These are phyloP conservation scores for Grammothele lineata DNA, from an alignment of 768 basidiomycete genomes.

Conservation along the genomic window DNA sequence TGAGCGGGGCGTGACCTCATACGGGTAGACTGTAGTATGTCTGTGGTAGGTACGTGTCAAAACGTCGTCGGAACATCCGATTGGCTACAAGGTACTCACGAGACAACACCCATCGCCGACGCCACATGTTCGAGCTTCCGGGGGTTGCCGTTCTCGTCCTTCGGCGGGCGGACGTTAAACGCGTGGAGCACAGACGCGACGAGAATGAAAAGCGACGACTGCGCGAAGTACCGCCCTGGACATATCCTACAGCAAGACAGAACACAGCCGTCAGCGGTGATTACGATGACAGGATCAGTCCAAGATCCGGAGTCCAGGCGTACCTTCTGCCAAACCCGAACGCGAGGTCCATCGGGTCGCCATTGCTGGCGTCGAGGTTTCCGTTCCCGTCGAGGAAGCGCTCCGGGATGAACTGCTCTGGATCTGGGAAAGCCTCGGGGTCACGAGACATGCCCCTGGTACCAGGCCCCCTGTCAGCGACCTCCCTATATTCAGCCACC, in stretches of 20 bases:
- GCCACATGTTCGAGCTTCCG: not conserved
- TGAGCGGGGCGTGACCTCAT: too few relatives aligned
- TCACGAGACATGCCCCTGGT: not conserved
- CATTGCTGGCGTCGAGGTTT: not conserved
- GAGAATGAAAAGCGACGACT: conserved; percentile 1
- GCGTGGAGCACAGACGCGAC: conserved; percentile 3
- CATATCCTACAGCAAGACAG: conserved; percentile 4
- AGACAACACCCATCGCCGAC: not conserved
- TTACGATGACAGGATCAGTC: not conserved
- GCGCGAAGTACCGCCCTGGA: conserved; percentile 3
- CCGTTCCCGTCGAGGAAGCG: not conserved
- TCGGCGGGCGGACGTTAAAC: not conserved
- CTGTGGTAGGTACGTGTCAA: too few relatives aligned
- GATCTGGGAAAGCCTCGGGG: not conserved
- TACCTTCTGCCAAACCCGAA: not conserved
- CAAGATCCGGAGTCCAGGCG: not conserved
- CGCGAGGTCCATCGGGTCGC: not conserved
- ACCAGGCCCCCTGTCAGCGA: not conserved
- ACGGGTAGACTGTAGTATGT: too few relatives aligned
- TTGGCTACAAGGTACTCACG: too few relatives aligned
- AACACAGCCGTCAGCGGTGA: not conserved
- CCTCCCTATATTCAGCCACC: not conserved
- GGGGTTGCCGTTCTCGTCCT: not conserved
- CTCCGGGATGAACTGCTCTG: not conserved
- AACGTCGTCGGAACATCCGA: too few relatives aligned